These are phyloP conservation scores for Chaetomium olivaceum DNA, from an alignment of 2,329 filamentous ascomycete genomes.

Conservation along the genomic window DNA sequence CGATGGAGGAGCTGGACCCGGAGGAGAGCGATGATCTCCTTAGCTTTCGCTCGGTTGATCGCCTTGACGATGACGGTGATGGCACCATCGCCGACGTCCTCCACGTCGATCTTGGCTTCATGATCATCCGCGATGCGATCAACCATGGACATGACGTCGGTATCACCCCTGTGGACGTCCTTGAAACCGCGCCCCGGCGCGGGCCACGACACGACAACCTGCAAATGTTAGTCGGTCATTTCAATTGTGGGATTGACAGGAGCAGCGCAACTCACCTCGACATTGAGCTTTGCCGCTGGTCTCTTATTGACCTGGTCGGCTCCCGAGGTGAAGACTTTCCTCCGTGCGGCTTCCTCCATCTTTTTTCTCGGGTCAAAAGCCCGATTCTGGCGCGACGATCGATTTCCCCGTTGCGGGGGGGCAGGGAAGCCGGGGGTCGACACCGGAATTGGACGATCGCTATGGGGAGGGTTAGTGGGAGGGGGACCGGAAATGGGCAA, in stretches of 20 bases:
- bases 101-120: conserved; percentile 7
- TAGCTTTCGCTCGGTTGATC: conserved; percentile 13
- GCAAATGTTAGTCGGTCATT: neutral
- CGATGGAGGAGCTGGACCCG: conserved; percentile 11
- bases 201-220: conserved; percentile 22
- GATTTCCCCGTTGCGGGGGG: neutral
- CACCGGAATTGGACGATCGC: neutral
- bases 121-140: conserved; percentile 13
- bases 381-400: neutral
- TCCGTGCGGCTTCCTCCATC: neutral
- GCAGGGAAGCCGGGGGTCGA: neutral
- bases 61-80: conserved; percentile 21
- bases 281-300: neutral
- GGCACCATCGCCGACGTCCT: conserved; percentile 4
- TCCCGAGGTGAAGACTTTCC: neutral
- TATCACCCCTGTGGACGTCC: conserved; percentile 22
- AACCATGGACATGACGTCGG: conserved; percentile 14
- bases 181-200: conserved; percentile 21
- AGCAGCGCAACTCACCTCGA: conserved; percentile 4
- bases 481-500: neutral
- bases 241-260: neutral
- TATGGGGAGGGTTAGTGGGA: neutral
- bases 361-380: neutral
- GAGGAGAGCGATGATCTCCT: conserved; percentile 9
- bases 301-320: conserved; percentile 10